A percentile compares a stretch with the other conserved stretches of the same genome.
Evolutionary conservation across 179 eudicot species (phyloP).

Genomic region (Dionaea muscipula): DNA sequence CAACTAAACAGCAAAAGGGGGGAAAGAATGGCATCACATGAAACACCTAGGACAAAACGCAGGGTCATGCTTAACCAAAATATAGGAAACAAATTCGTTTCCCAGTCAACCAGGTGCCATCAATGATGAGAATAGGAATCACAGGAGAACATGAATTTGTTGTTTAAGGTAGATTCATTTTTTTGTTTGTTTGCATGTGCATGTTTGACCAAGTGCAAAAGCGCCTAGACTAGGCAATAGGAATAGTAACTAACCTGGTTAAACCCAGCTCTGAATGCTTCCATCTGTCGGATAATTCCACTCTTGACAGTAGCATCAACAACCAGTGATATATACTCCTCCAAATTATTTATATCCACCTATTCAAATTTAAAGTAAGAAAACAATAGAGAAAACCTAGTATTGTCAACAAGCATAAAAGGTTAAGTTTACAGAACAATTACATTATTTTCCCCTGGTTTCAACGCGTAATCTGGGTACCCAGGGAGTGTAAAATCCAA

Average conservation of each 20-base stretch:
- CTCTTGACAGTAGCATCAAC: conserved; percentile 86
- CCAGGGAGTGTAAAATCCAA: conserved; percentile 96
- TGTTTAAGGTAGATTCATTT: too few species aligned
- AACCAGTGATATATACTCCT: conserved; percentile 69
- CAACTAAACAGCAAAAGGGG: too few species aligned
- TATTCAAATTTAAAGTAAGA: conserved; percentile 13
- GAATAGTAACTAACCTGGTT: conserved; percentile 46
- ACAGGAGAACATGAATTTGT: too few species aligned
- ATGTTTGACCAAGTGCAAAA: too few species aligned
- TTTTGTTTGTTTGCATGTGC: too few species aligned
- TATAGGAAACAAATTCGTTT: too few species aligned
- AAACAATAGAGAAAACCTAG: conserved; percentile 4
- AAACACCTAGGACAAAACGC: too few species aligned
- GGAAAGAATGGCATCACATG: too few species aligned
- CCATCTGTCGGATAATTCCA: conserved; percentile 67
- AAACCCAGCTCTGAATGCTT: conserved; percentile 90
- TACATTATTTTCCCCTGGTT: conserved; percentile 66
- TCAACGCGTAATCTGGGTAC: conserved; percentile 67
- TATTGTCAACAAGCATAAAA: conserved; percentile 3
- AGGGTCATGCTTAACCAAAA: too few species aligned
- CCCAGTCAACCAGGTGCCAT: too few species aligned
- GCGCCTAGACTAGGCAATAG: too few species aligned
- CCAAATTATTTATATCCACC: conserved; percentile 74
- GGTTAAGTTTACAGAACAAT: background rate
- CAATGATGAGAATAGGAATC: too few species aligned